Conservation (phyloP, 2,329 filamentous ascomycete genomes). For the Neoscytalidium dimidiatum region DNA sequence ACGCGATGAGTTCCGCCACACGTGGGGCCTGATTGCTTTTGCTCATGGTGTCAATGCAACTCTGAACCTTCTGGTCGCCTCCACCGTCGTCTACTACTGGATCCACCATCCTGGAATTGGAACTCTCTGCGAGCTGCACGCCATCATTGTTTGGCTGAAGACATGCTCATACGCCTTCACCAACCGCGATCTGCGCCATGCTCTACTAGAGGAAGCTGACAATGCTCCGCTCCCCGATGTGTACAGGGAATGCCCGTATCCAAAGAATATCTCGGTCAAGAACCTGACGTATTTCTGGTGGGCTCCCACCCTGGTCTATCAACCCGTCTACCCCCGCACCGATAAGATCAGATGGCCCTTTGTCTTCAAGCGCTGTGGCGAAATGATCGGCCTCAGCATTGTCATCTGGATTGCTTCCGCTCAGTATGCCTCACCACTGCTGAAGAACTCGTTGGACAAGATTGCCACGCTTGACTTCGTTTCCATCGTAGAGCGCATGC, state of each 20-base stretch:
- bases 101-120: slow-evolving; percentile 94
- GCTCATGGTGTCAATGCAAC: slow-evolving; percentile 83
- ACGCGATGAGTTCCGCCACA: slow-evolving; percentile 65
- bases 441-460: slow-evolving; percentile 87
- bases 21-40: slow-evolving; percentile 79
- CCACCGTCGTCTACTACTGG: slow-evolving; percentile 82
- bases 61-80: slow-evolving; percentile 76
- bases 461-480: slow-evolving; percentile 78
- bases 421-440: slow-evolving; percentile 88
- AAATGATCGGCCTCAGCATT: slow-evolving; percentile 75
- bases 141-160: slow-evolving; percentile 95
- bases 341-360: slow-evolving; percentile 82
- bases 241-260: slow-evolving; percentile 83
- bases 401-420: slow-evolving; percentile 96
- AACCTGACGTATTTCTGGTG: slow-evolving; percentile 98
- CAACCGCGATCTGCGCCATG: slow-evolving; percentile 91
- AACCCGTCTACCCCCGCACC: slow-evolving; percentile 91
- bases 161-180: slow-evolving; percentile 95
- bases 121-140: slow-evolving; percentile 85
- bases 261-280: slow-evolving; percentile 80
- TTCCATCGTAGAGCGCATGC: slow-evolving; percentile 82
- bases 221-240: slow-evolving; percentile 71
- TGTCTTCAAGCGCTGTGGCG: slow-evolving; percentile 77
- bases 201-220: slow-evolving; percentile 66
- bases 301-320: slow-evolving; percentile 94